Base-by-base conservation (phyloP, 441 rosid genomes). In the Syzygium syzygioides region DNA sequence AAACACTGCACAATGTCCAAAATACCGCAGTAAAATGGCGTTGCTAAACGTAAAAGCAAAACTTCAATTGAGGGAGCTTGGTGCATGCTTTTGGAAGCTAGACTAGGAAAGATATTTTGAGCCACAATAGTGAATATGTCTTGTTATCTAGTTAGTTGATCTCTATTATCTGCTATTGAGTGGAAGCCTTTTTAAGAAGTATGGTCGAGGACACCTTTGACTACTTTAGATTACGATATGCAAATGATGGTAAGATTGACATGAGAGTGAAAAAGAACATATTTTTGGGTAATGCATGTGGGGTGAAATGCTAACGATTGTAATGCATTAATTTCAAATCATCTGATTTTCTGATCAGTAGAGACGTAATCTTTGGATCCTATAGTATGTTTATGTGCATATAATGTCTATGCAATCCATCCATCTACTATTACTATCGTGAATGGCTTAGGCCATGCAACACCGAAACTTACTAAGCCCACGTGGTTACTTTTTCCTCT, bases 1-100 rank as follows among this genome's bases (percentile, higher is more conserved):
- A 59, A 3, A 59, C 13, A 3, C 5, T 1, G 0, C 7, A 59
- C 0, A 59, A 2, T 25, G 4, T 14, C 2, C 4, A 26, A 1
- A 12, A 25, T 23, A 59, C 14, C n/a, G 25, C 1, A 11, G 19
- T 17, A 17, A 17, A 17, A 55, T 18, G 23, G 57, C 2, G 0
- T 14, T 55, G 17, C 11, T 57, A 13, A 9, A 57, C 2, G 6
- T 57, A 57, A 57, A 23, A 57, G 4, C 5, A 57, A 9, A 57
- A 57, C 3, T 25, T 57, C 25, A 25, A 57, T 57, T 57, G 62
- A 57, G 62, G 14, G 9, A 57, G 62, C 62, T 9, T 2, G 25
- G 14, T 25, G 62, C 28, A 18, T 55, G 23, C 57, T 55, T 55
- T 55, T 55, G 18, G 4, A 57, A 23, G 62, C 10, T 9, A 10